Evolutionary conservation across 1,139 yeast species (phyloP), one percentile per base, ranked within the genome.

Genomic region (Suhomyces taliae): DNA sequence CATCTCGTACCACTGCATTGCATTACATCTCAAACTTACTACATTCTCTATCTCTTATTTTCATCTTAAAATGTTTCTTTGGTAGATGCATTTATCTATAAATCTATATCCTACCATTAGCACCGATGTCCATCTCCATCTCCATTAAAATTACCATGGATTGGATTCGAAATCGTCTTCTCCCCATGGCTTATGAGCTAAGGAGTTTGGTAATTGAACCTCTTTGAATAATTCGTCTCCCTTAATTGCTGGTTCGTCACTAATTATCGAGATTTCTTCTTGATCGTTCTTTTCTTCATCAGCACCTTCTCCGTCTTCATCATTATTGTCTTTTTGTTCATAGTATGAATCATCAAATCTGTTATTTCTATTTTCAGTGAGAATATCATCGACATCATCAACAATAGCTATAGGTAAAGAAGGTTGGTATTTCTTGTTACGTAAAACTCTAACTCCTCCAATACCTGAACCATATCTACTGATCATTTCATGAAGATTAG

Each of bases 341-440:
- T 69, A 66, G 49, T 58, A 72, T 9, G 74, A 68, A 29, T 70
- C 76, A 47, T 70, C 68, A 36, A 62, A 50, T 33, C 58, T 55
- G 46, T 58, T 61, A 39, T 62, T 64, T 41, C 61, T 66, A 52
- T 74, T 74, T 40, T 57, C 65, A 8, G 67, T 56, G 41, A 73
- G 54, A 6, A 85, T 73, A 39, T 83, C 87, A 54, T 84, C 90
- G 34, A 85, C 66, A 41, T 76, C 81, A 60, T 87, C 95, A 48
- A 81, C 66, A 3, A 85, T 67, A 7, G 72, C 74, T 29, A 81
- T 66, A 0, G 90, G 88, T 45, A 87, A 65, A 24, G 79, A 69
- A 2, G 95, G 93, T 58, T 82, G 87, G 56, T 71, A 82, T 48
- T 79, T 69, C 52, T 70, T 69, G 32, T 82, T 73, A 43, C 76